Percentiles rank a stretch among this genome's conserved stretches.
phyloP scores from a whole-genome alignment of 345 rosid species.

The Carallia pectinifolia region DNA sequence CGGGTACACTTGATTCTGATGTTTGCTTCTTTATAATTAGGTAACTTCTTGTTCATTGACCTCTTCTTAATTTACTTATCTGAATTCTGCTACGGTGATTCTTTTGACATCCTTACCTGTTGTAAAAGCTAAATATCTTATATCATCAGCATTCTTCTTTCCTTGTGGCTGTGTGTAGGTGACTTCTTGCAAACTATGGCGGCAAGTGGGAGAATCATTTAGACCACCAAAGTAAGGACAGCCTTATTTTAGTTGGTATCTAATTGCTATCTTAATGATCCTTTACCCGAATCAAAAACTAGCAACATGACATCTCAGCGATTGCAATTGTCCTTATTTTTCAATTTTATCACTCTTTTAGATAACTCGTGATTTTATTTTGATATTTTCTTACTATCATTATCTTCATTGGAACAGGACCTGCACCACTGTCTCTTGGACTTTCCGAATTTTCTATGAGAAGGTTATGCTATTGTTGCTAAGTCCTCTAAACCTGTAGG shows the following conservation, averaged over 20 bases:
- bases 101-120: too few relatives aligned
- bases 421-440: slow-evolving; percentile 37
- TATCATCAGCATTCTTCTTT: background rate
- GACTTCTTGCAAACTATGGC: slow-evolving; percentile 69
- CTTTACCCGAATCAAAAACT: too few relatives aligned
- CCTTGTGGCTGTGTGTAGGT: slow-evolving; percentile 33
- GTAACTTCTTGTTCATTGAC: too few relatives aligned
- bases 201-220: slow-evolving; percentile 81
- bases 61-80: background rate
- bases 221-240: slow-evolving; percentile 73
- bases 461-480: slow-evolving; percentile 21
- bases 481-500: background rate
- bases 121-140: background rate
- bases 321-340: background rate
- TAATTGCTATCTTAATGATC: background rate
- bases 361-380: background rate
- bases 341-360: background rate
- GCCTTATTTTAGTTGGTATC: background rate
- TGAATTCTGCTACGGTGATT: too few relatives aligned
- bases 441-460: slow-evolving; percentile 35
- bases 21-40: background rate
- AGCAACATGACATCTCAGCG: background rate
- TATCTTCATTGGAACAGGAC: slow-evolving; percentile 18
- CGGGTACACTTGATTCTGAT: too few relatives aligned
- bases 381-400: background rate